These are phyloP conservation scores for Peronospora farinosa DNA, from an alignment of 352 stramenopile genomes.

Conservation along the genomic window DNA sequence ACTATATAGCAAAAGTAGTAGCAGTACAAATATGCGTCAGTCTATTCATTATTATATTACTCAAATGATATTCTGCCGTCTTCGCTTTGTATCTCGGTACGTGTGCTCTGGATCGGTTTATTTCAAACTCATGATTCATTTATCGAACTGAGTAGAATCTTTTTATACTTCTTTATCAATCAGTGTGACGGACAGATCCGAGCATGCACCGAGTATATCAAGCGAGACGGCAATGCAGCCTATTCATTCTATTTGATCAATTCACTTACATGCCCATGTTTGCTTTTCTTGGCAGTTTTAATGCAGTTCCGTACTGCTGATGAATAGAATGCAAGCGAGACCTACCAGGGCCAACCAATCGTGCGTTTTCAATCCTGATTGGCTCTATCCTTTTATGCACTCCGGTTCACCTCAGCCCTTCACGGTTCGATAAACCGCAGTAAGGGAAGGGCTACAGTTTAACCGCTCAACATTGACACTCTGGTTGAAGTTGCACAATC, in stretches of 20 bases:
- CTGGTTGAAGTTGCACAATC: too few relatives aligned
- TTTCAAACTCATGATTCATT: background rate
- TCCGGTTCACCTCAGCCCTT: conserved; percentile 25
- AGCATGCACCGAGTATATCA: conserved; percentile 1
- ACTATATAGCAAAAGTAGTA: too few relatives aligned
- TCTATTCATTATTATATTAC: conserved; percentile 1
- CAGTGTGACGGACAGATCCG: conserved; percentile 4
- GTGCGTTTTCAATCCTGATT: conserved; percentile 37
- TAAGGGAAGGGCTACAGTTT: conserved; percentile 13
- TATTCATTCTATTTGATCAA: conserved; percentile 5
- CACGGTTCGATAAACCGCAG: conserved; percentile 30
- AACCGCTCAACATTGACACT: too few relatives aligned
- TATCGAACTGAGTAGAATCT: too few relatives aligned
- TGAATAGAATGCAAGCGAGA: conserved; percentile 4
- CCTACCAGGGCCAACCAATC: conserved; percentile 70
- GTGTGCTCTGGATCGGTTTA: background rate
- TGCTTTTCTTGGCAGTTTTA: conserved; percentile 73
- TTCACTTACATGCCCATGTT: conserved; percentile 83
- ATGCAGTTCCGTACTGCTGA: conserved; percentile 82
- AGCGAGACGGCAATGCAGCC: background rate
- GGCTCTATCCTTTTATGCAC: conserved; percentile 15
- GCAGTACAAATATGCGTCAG: conserved; percentile 5
- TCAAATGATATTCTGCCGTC: conserved; percentile 5
- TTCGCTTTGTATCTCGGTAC: conserved; percentile 1
- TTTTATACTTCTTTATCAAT: background rate